A percentile compares a stretch with the other conserved stretches of the same genome.
These are phyloP conservation scores for Starmerella cellae DNA, from an alignment of 805 yeast species.

Conservation along the genomic window DNA sequence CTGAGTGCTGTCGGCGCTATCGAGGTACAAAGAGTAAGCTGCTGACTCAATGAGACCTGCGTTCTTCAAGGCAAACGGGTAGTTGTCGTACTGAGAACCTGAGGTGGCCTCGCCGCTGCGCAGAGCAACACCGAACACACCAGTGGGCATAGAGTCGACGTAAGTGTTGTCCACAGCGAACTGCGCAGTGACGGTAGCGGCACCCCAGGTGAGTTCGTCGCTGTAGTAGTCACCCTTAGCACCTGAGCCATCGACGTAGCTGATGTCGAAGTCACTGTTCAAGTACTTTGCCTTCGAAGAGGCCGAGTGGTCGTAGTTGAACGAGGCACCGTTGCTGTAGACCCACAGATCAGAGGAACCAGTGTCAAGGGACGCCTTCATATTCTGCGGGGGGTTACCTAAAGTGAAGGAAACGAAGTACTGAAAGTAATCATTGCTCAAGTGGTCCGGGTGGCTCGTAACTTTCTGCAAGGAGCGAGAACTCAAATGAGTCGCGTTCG, in stretches of 20 bases:
- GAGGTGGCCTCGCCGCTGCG: not conserved
- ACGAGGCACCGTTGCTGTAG: constrained; percentile 8
- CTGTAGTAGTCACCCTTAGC: constrained; percentile 43
- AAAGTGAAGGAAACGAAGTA: constrained; percentile 23
- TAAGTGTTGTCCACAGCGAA: constrained; percentile 5
- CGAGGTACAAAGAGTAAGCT: constrained; percentile 37
- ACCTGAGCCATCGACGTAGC: constrained; percentile 28
- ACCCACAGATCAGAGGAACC: constrained; percentile 64
- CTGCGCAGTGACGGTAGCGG: constrained; percentile 30
- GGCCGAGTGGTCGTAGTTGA: constrained; percentile 3
- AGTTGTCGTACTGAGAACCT: constrained; percentile 21
- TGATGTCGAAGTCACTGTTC: constrained; percentile 18
- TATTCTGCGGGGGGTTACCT: constrained; percentile 42
- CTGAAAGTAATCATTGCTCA: constrained; percentile 9
- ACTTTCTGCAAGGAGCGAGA: not conserved
- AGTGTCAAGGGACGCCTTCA: constrained; percentile 47
- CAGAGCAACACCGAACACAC: constrained; percentile 9
- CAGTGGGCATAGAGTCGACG: not conserved
- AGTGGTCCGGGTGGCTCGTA: not conserved
- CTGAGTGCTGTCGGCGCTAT: constrained; percentile 22
- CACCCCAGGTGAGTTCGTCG: constrained; percentile 42
- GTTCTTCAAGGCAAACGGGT: constrained; percentile 27
- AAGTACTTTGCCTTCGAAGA: constrained; percentile 20
- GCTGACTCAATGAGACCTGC: constrained; percentile 32
- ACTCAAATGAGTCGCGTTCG: not conserved